Evolutionary conservation across 495 filamentous ascomycete species (phyloP).

Genomic region (Saxispiralis lemnorum): DNA sequence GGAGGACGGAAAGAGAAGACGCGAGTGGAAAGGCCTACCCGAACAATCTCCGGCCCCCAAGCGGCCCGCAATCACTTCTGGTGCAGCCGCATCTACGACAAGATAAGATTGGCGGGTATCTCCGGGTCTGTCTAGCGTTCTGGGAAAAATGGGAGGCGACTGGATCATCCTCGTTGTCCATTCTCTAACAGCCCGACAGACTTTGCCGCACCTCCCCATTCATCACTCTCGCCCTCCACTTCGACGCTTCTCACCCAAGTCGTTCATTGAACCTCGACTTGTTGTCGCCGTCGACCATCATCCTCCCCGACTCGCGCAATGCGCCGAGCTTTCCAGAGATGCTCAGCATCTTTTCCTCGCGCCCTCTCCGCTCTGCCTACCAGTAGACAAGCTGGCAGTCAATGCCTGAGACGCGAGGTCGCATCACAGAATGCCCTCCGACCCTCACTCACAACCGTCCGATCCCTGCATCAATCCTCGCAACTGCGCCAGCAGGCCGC

Average conservation of each 20-base stretch:
- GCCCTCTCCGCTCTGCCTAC: conserved; percentile 7
- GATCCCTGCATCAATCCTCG: conserved; percentile 10
- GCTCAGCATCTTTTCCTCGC: conserved; percentile 21
- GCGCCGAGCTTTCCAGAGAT: conserved; percentile 21
- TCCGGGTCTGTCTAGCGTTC: too few species aligned
- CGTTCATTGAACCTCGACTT: too few species aligned
- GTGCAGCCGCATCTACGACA: too few species aligned
- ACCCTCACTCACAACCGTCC: neutral
- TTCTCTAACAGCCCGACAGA: too few species aligned
- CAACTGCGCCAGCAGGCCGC: conserved; percentile 11
- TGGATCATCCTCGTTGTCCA: neutral
- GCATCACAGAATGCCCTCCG: neutral
- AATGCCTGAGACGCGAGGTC: conserved; percentile 4
- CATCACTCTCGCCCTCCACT: neutral
- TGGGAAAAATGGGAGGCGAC: too few species aligned
- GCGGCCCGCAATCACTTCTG: too few species aligned
- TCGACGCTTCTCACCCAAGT: neutral
- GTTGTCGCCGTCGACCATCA: neutral
- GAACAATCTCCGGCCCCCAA: too few species aligned
- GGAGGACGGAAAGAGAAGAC: too few species aligned
- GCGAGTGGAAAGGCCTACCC: too few species aligned
- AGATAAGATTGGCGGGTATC: too few species aligned
- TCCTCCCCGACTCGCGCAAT: conserved; percentile 11
- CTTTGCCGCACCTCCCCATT: neutral
- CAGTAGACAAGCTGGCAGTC: neutral